phyloP scores from a whole-genome alignment of 1,284 basidiomycete genomes.

The Irpex rosettiformis region DNA sequence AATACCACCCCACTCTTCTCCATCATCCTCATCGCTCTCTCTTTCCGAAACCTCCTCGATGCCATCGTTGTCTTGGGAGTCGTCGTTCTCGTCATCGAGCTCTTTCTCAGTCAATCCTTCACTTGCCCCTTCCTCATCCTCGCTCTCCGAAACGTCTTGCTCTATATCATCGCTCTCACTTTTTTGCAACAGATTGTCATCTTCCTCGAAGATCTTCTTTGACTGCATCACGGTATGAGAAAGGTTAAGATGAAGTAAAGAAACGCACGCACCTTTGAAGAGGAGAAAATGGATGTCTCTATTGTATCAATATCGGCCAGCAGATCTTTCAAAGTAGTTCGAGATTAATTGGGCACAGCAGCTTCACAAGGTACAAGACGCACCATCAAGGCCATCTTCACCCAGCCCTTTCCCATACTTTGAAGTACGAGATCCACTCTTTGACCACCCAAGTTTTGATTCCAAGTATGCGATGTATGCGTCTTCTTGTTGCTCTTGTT shows the following conservation, averaged over 20 bases:
- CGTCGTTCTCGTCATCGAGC: conserved; percentile 11
- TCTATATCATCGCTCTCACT: conserved; percentile 6
- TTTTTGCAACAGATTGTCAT: neutral
- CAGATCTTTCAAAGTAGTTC: conserved; percentile 18
- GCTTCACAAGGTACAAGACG: neutral
- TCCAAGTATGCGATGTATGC: conserved; percentile 31
- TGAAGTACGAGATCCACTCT: conserved; percentile 23
- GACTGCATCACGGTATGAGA: neutral
- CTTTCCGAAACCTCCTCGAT: conserved; percentile 16
- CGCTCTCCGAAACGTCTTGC: conserved; percentile 11
- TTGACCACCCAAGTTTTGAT: conserved; percentile 27
- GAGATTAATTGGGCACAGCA: neutral
- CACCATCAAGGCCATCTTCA: conserved; percentile 31
- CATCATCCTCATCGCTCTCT: conserved; percentile 22
- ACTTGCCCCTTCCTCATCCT: conserved; percentile 15
- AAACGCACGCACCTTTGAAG: neutral
- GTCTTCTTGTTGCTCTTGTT: conserved; percentile 28
- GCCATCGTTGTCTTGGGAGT: conserved; percentile 14
- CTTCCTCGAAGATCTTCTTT: neutral
- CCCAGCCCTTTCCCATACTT: conserved; percentile 25
- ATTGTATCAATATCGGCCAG: conserved; percentile 25
- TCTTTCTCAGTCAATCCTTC: too few relatives aligned
- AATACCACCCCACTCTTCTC: conserved; percentile 26
- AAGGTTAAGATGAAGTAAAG: neutral
- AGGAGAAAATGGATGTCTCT: conserved; percentile 17